A percentile compares a stretch with the other conserved stretches of the same genome.
phyloP scores from a whole-genome alignment of 2,329 filamentous ascomycete genomes.

The Ilyonectria robusta region DNA sequence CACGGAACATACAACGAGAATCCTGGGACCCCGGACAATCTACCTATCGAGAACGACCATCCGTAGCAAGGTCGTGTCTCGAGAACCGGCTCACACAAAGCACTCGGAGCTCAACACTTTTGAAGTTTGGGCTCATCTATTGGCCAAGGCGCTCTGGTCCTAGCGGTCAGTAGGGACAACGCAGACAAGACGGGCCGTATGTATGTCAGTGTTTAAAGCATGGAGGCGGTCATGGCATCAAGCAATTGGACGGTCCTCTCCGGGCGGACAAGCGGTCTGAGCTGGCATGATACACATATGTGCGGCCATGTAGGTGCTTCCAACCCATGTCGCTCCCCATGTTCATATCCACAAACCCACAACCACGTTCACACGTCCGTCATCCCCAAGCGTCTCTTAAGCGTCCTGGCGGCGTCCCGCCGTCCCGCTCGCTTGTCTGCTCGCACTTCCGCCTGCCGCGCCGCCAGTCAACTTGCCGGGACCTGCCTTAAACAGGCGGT shows the following conservation, averaged over 20 bases:
- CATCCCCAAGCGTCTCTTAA: constrained; percentile 12
- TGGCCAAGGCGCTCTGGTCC: constrained; percentile 5
- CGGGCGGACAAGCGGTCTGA: constrained; percentile 45
- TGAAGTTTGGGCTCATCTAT: constrained; percentile 2
- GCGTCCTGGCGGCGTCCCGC: not conserved
- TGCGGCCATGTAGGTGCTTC: constrained; percentile 37
- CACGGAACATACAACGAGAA: not conserved
- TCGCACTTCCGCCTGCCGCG: constrained; percentile 22
- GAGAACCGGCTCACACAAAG: not conserved
- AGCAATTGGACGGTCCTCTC: constrained; percentile 22
- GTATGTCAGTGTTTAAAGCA: constrained; percentile 17
- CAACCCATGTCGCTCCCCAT: constrained; percentile 35
- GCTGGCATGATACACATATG: constrained; percentile 47
- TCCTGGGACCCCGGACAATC: constrained; percentile 3
- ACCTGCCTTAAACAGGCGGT: constrained; percentile 21
- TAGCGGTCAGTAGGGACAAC: constrained; percentile 25
- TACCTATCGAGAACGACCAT: constrained; percentile 3
- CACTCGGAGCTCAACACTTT: constrained; percentile 28
- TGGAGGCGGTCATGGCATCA: constrained; percentile 5
- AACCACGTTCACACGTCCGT: constrained; percentile 20
- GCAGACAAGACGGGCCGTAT: constrained; percentile 1
- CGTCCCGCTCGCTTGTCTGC: constrained; percentile 22
- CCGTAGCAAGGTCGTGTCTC: constrained; percentile 10
- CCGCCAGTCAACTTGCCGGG: constrained; percentile 13
- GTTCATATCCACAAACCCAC: constrained; percentile 26